Evolutionary conservation across 495 filamentous ascomycete genomes (phyloP), one percentile per base, ranked within the genome.

Genomic region (Podospora appendiculata): DNA sequence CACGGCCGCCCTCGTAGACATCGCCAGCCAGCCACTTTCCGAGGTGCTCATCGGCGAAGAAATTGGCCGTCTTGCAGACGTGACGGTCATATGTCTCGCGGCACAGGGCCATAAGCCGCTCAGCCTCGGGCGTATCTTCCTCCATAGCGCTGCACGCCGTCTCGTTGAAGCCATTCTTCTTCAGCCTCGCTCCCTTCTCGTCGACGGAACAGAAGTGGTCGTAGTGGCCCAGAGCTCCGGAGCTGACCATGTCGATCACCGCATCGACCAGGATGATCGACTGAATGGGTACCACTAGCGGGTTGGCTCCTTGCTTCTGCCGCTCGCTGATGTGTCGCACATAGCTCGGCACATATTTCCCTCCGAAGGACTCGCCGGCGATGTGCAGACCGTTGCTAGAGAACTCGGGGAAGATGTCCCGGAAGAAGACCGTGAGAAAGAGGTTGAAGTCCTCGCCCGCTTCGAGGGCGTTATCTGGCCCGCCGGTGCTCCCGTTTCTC

Each of bases 211-310:
- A 48, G 18, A 48, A 48, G 36, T 48, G 47, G 17, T 48, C 47
- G 17, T 48, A 48, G 34, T 39, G 18, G 8, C 33, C 36, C 14
- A 39, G 32, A 12, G 17, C 14, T 4, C 8, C 13, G 25, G 35
- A 39, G 13, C 6, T n/a, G 25, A 40, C 1, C 14, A 19, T 25
- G 34, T 48, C 34, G 17, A 48, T 12, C 4, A 48, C 33, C 8
- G 47, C 47, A 14, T 48, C 17, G 14, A 48, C 47, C 13, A 48
- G 25, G 36, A 48, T 48, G 34, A 48, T 48, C 16, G 47, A 48
- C 14, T 40, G 34, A 33, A 48, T 48, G 7, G 47, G 13, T 4
- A 19, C n/a, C 3, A 32, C 6, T 2, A 19, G 3, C 8, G 10
- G 14, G 12, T 19, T 12, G 7, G 14, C 7, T 17, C 34, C 34